Conservation (phyloP, 140 eudicot genomes). For the Erigeron philadelphicus region DNA sequence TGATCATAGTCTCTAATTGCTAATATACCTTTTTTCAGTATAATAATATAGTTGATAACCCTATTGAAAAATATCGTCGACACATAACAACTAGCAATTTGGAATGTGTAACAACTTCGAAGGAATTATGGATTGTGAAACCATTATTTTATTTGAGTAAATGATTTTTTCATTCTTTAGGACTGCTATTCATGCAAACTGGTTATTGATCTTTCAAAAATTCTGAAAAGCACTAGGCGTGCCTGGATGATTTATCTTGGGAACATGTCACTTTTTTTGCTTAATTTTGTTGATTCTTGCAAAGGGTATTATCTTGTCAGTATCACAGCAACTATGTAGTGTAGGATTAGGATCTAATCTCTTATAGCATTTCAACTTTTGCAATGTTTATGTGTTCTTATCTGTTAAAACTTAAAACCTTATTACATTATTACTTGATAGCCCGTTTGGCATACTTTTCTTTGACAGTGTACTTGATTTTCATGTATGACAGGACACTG, state of each 20-base stretch:
- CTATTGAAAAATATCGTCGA: too few species aligned
- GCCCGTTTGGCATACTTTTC: not conserved
- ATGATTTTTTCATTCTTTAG: not conserved
- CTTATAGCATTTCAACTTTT: not conserved
- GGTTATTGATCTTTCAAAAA: not conserved
- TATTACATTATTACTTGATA: conserved; percentile 4
- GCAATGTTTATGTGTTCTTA: not conserved
- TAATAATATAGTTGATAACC: too few species aligned
- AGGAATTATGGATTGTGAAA: not conserved
- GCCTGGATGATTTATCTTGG: not conserved
- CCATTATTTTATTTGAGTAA: not conserved
- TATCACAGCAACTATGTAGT: not conserved
- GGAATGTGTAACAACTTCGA: too few species aligned
- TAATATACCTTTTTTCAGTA: too few species aligned
- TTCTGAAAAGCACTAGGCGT: not conserved
- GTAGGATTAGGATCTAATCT: too few species aligned
- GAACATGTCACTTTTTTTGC: not conserved
- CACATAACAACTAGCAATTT: too few species aligned
- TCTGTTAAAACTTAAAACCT: conserved; percentile 17
- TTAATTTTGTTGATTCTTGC: not conserved
- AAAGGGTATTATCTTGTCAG: not conserved
- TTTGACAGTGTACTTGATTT: conserved; percentile 7
- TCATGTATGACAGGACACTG: conserved; percentile 34
- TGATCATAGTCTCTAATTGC: too few species aligned
- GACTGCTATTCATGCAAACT: not conserved